Base-by-base conservation (phyloP, 169 alveolate species). In the Eimeria necatrix region DNA sequence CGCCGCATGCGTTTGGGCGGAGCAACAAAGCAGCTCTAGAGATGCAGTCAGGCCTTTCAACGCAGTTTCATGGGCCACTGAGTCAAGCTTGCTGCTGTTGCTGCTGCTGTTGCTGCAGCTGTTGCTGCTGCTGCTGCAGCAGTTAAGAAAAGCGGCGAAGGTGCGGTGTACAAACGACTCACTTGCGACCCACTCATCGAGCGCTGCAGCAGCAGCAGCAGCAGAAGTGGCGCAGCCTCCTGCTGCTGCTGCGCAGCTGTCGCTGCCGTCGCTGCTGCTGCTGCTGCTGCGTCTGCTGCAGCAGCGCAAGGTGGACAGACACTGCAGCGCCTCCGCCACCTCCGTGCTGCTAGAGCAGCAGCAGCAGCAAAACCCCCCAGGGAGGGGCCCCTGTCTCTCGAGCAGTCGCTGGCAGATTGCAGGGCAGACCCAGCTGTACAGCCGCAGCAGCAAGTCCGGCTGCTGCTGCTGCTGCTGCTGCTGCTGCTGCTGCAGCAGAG, bases 201-300 rank as follows among this genome's bases (percentile, higher is more conserved):
- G 24, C 4, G 92, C 92, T 32, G 92, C 92, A 84, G 92, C 92
- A 84, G 92, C 92, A 84, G 84, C 89, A 10, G 60, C 91, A 8
- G 74, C 78, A n/a, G 92, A 12, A 8, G 81, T n/a, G 18, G 92
- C 59, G 59, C 12, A 60, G 4, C 41, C 92, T n/a, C 48, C 59
- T 60, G 49, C 22, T 84, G 61, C 92, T 60, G 74, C 78, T 84
- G 78, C 59, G 12, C 59, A 18, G 18, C 16, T 32, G 24, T 60
- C 60, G 49, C 53, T 59, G 78, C 60, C 48, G n/a, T 59, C 4
- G 81, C 32, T 18, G 80, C 74, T 10, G 90, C 74, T 52, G 90
- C 53, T 81, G 90, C 90, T 81, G 90, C 74, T 53, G 52, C 74
- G 49, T 22, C 74, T 81, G 71, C 92, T 84, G 80, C 92, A 32